Conservation (phyloP, 163 green algal species). For the Scenedesmus sp. region DNA sequence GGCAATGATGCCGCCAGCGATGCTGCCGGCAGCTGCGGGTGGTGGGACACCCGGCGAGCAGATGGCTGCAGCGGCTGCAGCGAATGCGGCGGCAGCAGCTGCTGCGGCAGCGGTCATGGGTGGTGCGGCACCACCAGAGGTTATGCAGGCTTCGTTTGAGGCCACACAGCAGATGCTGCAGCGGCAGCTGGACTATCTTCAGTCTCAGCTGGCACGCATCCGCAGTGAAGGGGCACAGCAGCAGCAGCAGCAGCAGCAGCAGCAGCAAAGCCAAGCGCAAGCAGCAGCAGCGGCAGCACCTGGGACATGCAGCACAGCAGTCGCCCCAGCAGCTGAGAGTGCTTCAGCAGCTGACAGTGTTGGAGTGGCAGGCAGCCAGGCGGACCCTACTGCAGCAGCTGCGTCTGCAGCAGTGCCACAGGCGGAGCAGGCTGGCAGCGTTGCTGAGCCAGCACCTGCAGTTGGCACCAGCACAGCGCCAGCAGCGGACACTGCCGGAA, state of each 20-base stretch:
- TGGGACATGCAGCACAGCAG: neutral
- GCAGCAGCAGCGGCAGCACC: neutral
- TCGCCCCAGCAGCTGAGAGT: neutral
- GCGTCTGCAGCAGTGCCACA: neutral
- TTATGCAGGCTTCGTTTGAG: constrained; percentile 39
- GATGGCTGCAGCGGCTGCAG: constrained; percentile 39
- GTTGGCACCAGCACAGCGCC: neutral
- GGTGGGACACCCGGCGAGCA: constrained; percentile 19
- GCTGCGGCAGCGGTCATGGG: constrained; percentile 46
- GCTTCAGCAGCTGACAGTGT: neutral
- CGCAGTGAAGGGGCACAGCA: neutral
- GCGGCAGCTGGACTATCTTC: constrained; percentile 56
- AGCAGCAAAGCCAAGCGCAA: constrained; percentile 43
- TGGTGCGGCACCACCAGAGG: constrained; percentile 23
- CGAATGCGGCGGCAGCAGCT: constrained; percentile 41
- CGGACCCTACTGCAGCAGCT: neutral
- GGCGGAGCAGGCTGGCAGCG: neutral
- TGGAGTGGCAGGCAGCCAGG: neutral
- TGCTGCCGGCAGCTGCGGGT: constrained; percentile 29
- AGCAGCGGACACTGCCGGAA: neutral
- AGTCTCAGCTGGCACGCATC: constrained; percentile 46
- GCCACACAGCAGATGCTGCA: constrained; percentile 57
- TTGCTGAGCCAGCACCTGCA: neutral
- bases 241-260: constrained; percentile 14
- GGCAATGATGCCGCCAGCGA: constrained; percentile 61